Evolutionary conservation across 768 basidiomycete species (phyloP).

Genomic region (Trametes cingulata): DNA sequence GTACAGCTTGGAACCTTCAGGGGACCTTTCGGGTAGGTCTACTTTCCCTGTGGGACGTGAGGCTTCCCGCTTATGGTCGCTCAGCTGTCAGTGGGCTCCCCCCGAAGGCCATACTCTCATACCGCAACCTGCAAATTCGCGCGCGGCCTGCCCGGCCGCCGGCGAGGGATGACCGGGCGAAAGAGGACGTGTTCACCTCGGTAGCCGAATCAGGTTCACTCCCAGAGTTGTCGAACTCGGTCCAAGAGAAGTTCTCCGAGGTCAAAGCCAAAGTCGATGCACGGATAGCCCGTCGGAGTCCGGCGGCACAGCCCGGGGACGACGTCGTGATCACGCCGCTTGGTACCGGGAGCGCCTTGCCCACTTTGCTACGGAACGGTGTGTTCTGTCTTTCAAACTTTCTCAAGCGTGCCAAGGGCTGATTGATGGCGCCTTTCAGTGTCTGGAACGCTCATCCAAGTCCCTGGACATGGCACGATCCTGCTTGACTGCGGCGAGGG

Average conservation of each 20-base stretch:
- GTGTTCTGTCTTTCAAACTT: conserved; percentile 19
- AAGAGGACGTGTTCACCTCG: conserved; percentile 34
- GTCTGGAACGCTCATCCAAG: conserved; percentile 72
- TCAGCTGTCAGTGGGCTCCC: conserved; percentile 48
- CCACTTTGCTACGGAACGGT: conserved; percentile 89
- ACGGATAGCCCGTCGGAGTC: background rate
- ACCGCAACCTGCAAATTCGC: conserved; percentile 40
- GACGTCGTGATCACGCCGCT: conserved; percentile 73
- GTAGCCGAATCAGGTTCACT: conserved; percentile 21
- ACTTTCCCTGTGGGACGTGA: background rate
- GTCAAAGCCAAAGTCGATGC: conserved; percentile 38
- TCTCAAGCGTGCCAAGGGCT: background rate
- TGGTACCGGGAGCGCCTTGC: conserved; percentile 87
- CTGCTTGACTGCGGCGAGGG: conserved; percentile 93
- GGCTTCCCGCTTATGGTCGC: background rate
- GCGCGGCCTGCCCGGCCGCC: conserved; percentile 53
- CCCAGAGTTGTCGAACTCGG: conserved; percentile 29
- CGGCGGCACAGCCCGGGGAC: conserved; percentile 43
- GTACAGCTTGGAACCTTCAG: conserved; percentile 45
- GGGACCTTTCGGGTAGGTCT: conserved; percentile 35
- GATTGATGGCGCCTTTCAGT: conserved; percentile 42
- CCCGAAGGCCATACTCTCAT: conserved; percentile 43
- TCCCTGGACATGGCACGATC: conserved; percentile 71
- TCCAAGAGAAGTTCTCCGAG: conserved; percentile 40
- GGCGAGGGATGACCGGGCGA: conserved; percentile 30